Conservation (phyloP, 495 filamentous ascomycete species). For the Astrothelium macrocarpum region DNA sequence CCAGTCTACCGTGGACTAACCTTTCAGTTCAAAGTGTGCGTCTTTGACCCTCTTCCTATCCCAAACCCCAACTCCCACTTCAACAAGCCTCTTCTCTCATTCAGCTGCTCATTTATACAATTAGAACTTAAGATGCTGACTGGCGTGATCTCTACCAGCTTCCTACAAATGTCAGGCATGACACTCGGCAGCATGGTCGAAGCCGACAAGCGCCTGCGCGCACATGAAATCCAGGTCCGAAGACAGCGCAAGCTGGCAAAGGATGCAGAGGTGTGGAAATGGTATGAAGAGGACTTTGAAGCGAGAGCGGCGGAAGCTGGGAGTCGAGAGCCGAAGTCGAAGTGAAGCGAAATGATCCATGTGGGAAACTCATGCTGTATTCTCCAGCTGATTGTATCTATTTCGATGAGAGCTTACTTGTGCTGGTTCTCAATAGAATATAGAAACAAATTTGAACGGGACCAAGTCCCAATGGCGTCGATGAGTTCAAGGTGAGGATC, state of each 20-base stretch:
- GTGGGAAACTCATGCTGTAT: background rate
- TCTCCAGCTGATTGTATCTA: background rate
- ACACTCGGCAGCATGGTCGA: conserved; percentile 75
- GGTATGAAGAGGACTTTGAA: conserved; percentile 24
- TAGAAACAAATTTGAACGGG: too few relatives aligned
- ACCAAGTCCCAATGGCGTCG: too few relatives aligned
- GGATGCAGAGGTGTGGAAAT: conserved; percentile 53
- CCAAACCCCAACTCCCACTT: background rate
- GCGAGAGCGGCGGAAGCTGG: background rate
- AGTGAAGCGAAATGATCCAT: background rate
- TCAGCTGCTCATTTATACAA: conserved; percentile 4
- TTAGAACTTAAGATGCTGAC: background rate
- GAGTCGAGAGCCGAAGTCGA: background rate
- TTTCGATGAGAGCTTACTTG: too few relatives aligned
- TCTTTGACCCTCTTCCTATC: conserved; percentile 11
- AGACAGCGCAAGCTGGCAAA: conserved; percentile 51
- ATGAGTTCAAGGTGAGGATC: too few relatives aligned
- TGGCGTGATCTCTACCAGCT: conserved; percentile 38
- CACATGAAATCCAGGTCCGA: conserved; percentile 55
- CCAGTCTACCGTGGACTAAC: conserved; percentile 77
- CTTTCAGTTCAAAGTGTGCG: conserved; percentile 80
- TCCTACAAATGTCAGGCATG: conserved; percentile 82
- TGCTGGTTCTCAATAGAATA: too few relatives aligned
- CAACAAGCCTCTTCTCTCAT: background rate
- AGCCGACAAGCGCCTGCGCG: conserved; percentile 63